phyloP scores from a whole-genome alignment of 1,139 yeast species.

The Candida freyschussii region DNA sequence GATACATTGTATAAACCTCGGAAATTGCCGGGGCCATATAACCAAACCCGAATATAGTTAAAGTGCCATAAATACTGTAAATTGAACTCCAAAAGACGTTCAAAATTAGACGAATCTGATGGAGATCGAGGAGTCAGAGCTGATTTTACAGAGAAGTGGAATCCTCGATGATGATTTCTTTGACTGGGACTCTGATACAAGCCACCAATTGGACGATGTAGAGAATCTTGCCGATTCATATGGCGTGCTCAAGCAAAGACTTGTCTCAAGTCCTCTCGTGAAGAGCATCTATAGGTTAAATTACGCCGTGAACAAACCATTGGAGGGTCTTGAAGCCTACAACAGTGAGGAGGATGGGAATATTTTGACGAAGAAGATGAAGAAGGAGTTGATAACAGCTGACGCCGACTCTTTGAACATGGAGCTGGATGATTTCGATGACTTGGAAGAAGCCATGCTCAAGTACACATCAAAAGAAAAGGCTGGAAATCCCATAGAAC shows the following conservation, averaged over 20 bases:
- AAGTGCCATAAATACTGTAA: too few relatives aligned
- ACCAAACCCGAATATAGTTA: too few relatives aligned
- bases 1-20: too few relatives aligned
- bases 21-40: too few relatives aligned
- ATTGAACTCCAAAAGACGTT: conserved; percentile 2
- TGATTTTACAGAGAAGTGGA: background rate
- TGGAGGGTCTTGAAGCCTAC: conserved; percentile 17
- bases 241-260: conserved; percentile 15
- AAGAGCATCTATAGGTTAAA: conserved; percentile 11
- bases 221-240: conserved; percentile 5
- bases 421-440: conserved; percentile 22
- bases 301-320: conserved; percentile 15
- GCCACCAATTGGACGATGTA: background rate
- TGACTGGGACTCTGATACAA: conserved; percentile 5
- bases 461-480: conserved; percentile 12
- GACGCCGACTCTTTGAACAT: conserved; percentile 22
- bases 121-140: conserved; percentile 10
- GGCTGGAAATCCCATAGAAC: background rate
- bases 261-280: conserved; percentile 18
- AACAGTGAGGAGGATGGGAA: conserved; percentile 14
- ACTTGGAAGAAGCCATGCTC: conserved; percentile 20
- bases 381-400: conserved; percentile 12
- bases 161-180: conserved; percentile 3
- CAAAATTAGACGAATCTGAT: too few relatives aligned
- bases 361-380: conserved; percentile 13